Base-by-base conservation (phyloP, 164 flowering plant genomes). In the Vitis riparia region DNA sequence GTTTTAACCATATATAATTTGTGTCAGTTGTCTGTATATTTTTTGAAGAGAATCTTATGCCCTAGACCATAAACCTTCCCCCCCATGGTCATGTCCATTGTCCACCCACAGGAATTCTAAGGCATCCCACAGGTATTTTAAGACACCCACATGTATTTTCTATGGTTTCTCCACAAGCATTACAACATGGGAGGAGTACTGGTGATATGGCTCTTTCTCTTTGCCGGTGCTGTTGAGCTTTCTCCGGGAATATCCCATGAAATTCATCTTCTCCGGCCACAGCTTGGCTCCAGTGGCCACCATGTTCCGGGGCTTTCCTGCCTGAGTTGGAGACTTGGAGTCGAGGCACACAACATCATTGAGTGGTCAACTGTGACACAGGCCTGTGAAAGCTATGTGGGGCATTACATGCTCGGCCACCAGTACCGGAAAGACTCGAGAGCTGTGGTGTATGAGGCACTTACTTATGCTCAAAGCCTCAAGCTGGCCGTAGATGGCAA, bases 241-340 rank as follows among this genome's bases (percentile, higher is more conserved):
- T 27, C 27, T n/a, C 59, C 0, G 53, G 50, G 37, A 11, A 7
- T 16, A 68, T 59, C 27, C 65, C 62, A 44, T 51, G 62, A 50
- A 16, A 72, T 77, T 16, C 75, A 79, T 73, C 73, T 63, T 56
- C 84, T 81, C 68, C 57, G 76, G 59, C 78, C 73, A 10, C 61
- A 55, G 5, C 30, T 67, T 5, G 80, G 76, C 16, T 8, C 52
- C 13, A 59, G 44, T 11, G 77, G 79, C n/a, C 66, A 47, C 19
- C 59, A 6, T 1, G 11, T 61, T 1, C n/a, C 14, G 2, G 75
- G 72, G 11, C 1, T 77, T 5, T 68, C 78, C 0, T 79, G 85
- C 72, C 51, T 55, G 2, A 83, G 85, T 51, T 83, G 87, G 85
- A 65, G 83, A 16, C 71, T 82, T 1, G 86, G 86, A 68, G 91